Conservation (phyloP, 2,329 filamentous ascomycete genomes). For the Sordariomycetes sp. region DNA sequence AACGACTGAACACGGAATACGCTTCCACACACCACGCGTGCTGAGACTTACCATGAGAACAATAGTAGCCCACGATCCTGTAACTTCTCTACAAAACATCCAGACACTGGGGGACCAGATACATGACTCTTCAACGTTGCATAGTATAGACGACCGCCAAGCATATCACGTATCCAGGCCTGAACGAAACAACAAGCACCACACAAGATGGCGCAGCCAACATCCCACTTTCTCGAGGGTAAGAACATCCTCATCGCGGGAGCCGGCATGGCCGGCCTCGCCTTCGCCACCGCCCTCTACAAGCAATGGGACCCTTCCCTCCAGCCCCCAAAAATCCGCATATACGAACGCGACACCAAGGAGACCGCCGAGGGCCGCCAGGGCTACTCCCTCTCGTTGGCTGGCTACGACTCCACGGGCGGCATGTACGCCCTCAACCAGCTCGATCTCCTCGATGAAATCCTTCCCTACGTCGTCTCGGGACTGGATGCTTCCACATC, state of each 20-base stretch:
- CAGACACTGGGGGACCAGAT: too few species aligned
- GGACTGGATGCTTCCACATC: constrained; percentile 14
- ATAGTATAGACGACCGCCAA: too few species aligned
- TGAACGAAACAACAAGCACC: background rate
- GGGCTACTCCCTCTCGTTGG: constrained; percentile 24
- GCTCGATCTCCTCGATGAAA: constrained; percentile 21
- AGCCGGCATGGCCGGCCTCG: constrained; percentile 26
- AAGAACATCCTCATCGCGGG: constrained; percentile 29
- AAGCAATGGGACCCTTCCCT: constrained; percentile 20
- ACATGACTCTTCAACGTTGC: too few species aligned
- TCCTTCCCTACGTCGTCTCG: constrained; percentile 16
- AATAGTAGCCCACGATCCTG: too few species aligned
- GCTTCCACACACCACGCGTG: too few species aligned
- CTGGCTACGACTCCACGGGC: constrained; percentile 17
- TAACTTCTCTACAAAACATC: too few species aligned
- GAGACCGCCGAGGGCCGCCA: constrained; percentile 16
- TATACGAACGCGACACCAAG: constrained; percentile 26
- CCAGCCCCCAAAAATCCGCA: constrained; percentile 18
- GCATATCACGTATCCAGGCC: background rate
- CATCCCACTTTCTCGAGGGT: constrained; percentile 17
- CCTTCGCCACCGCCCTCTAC: constrained; percentile 24
- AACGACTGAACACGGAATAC: too few species aligned
- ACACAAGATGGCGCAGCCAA: background rate
- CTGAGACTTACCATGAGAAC: too few species aligned
- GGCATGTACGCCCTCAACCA: constrained; percentile 23